Evolutionary conservation across 306 rosid species (phyloP).

Genomic region (Gynostemma pentaphyllum): DNA sequence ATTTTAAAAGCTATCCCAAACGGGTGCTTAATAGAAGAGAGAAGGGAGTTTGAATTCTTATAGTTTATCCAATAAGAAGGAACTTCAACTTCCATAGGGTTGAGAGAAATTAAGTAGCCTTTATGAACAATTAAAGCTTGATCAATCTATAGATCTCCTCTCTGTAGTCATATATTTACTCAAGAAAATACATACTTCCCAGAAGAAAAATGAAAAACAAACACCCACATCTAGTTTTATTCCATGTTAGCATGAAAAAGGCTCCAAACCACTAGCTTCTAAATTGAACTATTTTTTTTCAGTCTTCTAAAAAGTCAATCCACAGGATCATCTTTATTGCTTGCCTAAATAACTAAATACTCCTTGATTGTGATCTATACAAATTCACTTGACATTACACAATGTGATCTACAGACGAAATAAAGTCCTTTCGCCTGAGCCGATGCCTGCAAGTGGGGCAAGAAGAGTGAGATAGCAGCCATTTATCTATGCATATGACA

Average conservation of each 20-base stretch:
- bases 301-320: neutral
- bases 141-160: neutral
- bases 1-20: too few species aligned
- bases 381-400: neutral
- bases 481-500: conserved; percentile 60
- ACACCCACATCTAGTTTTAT: neutral
- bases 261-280: neutral
- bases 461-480: conserved; percentile 69
- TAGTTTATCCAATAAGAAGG: neutral
- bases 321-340: neutral
- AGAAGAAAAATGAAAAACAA: neutral
- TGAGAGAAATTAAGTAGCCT: neutral
- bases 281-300: neutral
- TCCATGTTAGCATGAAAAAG: neutral
- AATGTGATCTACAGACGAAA: neutral
- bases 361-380: neutral
- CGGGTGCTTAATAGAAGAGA: too few species aligned
- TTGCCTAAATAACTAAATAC: neutral
- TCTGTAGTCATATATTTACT: neutral
- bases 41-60: neutral
- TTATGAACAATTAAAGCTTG: neutral
- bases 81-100: neutral
- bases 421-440: conserved; percentile 20
- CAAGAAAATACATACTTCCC: neutral
- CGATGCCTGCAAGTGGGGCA: conserved; percentile 73